A percentile compares a stretch with the other conserved stretches of the same genome.
Conservation (phyloP, 306 rosid species). For the Vigna nakashimae region DNA sequence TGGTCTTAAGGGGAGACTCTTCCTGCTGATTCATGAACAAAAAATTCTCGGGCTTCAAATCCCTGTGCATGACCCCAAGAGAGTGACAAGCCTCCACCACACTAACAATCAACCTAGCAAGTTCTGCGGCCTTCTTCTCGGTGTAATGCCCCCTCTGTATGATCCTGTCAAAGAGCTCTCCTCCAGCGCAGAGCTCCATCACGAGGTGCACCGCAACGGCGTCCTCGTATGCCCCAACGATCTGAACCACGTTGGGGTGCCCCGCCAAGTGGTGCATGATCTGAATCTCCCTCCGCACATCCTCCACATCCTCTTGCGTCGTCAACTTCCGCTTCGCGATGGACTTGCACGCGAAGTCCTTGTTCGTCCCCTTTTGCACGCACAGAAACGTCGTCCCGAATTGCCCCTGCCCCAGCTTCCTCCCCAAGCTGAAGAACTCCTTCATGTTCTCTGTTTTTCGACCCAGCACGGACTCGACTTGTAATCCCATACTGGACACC, state of each 20-base stretch:
- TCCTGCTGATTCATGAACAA: conserved; percentile 74
- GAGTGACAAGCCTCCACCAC: conserved; percentile 89
- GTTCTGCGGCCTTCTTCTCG: conserved; percentile 85
- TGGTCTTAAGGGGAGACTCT: conserved; percentile 81
- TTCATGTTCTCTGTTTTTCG: conserved; percentile 74
- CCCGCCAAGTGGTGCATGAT: conserved; percentile 97
- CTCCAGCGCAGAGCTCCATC: conserved; percentile 94
- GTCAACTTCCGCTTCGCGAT: conserved; percentile 86
- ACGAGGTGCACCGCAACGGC: conserved; percentile 88
- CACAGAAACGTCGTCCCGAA: conserved; percentile 87
- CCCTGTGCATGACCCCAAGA: conserved; percentile 95
- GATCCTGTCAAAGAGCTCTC: conserved; percentile 92
- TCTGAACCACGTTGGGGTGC: conserved; percentile 87
- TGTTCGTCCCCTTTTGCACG: conserved; percentile 61
- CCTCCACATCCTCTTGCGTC: conserved; percentile 89
- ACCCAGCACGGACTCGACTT: conserved; percentile 77
- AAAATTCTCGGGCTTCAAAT: conserved; percentile 94
- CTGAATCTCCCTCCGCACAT: conserved; percentile 91
- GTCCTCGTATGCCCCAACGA: conserved; percentile 80
- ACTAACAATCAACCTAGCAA: conserved; percentile 76
- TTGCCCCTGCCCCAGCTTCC: conserved; percentile 94
- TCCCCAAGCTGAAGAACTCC: conserved; percentile 73
- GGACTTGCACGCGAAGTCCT: conserved; percentile 83
- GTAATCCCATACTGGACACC: conserved; percentile 70
- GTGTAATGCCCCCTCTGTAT: conserved; percentile 90